Percentiles rank a stretch among this genome's conserved stretches.
phyloP scores from a whole-genome alignment of 2,329 filamentous ascomycete species.

The Colletotrichum somersetense region DNA sequence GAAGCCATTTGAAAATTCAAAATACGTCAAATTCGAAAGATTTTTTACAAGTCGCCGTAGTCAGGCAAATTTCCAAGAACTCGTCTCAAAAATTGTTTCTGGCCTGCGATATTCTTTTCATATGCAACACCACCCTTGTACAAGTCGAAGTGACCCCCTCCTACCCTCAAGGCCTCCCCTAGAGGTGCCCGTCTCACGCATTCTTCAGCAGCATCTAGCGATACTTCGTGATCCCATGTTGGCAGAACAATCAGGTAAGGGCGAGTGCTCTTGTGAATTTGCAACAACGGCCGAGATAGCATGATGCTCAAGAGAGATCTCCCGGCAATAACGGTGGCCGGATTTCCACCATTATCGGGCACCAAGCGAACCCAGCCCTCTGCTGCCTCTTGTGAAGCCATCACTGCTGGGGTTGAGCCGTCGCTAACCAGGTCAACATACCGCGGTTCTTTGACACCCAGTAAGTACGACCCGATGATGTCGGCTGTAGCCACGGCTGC shows the following conservation, averaged over 20 bases:
- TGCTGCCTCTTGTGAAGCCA: conserved; percentile 25
- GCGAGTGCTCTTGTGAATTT: conserved; percentile 23
- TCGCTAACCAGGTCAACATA: conserved; percentile 32
- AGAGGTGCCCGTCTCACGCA: conserved; percentile 31
- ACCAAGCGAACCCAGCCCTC: conserved; percentile 27
- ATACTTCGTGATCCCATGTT: conserved; percentile 35
- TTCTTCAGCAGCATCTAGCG: conserved; percentile 21
- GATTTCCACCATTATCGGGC: conserved; percentile 4
- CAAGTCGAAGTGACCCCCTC: conserved; percentile 25
- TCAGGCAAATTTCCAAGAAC: background rate
- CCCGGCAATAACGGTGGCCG: conserved; percentile 29
- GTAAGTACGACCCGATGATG: background rate
- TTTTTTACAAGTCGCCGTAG: no score
- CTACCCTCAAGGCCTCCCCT: conserved; percentile 25
- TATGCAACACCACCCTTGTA: conserved; percentile 27
- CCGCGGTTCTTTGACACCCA: conserved; percentile 10
- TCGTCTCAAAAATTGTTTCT: conserved; percentile 25
- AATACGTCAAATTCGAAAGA: background rate
- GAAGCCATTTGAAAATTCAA: background rate
- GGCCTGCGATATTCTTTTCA: conserved; percentile 26
- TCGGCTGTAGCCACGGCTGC: conserved; percentile 17
- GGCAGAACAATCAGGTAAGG: conserved; percentile 30
- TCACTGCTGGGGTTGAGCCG: conserved; percentile 24
- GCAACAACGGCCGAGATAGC: conserved; percentile 18
- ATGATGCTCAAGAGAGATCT: conserved; percentile 30